These are phyloP conservation scores for Nicotiana obtusifolia DNA, from an alignment of 257 asterid species.

Conservation along the genomic window DNA sequence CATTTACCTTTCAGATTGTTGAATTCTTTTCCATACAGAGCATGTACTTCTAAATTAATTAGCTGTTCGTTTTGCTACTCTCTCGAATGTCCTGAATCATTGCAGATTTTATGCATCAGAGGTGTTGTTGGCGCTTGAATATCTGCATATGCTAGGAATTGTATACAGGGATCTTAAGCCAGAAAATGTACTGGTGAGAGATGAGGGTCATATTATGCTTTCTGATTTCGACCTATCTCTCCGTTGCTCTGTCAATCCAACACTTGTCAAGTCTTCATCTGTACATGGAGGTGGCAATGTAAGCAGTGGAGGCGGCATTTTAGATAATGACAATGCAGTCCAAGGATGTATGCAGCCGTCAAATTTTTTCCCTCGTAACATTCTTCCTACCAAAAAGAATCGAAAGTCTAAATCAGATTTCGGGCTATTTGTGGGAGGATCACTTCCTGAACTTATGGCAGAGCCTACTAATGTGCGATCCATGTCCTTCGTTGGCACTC, in stretches of 20 bases:
- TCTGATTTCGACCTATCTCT: constrained; percentile 91
- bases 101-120: constrained; percentile 83
- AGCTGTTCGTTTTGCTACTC: neutral
- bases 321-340: constrained; percentile 25
- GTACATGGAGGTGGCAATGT: constrained; percentile 37
- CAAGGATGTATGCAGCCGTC: constrained; percentile 35
- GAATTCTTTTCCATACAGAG: neutral
- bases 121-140: constrained; percentile 75
- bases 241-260: constrained; percentile 86
- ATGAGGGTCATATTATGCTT: constrained; percentile 89
- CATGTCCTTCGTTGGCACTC: constrained; percentile 43
- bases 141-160: constrained; percentile 89
- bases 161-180: constrained; percentile 91
- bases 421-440: constrained; percentile 32
- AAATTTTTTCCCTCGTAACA: constrained; percentile 26
- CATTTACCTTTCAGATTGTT: neutral
- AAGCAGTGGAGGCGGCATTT: constrained; percentile 18
- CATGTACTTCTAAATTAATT: neutral
- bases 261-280: constrained; percentile 74
- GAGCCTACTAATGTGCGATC: constrained; percentile 43
- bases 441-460: constrained; percentile 41
- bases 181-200: constrained; percentile 83
- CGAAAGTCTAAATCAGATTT: constrained; percentile 41
- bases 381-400: constrained; percentile 32
- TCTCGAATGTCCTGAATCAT: neutral